Conservation (phyloP, 1,284 basidiomycete species). For the Papiliotrema flavescens region DNA sequence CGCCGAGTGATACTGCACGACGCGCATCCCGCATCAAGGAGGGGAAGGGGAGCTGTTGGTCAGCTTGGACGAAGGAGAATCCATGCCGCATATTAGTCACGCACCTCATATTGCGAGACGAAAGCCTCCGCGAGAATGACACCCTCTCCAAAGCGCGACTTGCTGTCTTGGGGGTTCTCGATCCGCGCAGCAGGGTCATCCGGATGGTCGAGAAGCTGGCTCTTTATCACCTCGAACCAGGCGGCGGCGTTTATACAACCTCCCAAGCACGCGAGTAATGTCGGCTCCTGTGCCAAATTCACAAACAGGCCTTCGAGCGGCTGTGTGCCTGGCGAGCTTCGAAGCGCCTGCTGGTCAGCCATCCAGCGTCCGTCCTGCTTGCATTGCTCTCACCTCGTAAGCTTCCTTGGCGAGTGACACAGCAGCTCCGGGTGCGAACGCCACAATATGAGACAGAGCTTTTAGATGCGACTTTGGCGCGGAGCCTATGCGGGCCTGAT, state of each 20-base stretch:
- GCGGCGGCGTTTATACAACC: conserved; percentile 16
- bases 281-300: conserved; percentile 27
- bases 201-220: conserved; percentile 23
- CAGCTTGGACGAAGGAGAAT: not conserved
- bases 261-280: conserved; percentile 22
- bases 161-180: conserved; percentile 44
- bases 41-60: conserved; percentile 24
- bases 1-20: conserved; percentile 30
- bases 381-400: conserved; percentile 15
- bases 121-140: conserved; percentile 42
- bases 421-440: conserved; percentile 25
- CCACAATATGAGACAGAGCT: conserved; percentile 26
- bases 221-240: conserved; percentile 20
- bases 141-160: conserved; percentile 46
- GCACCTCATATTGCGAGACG: conserved; percentile 35
- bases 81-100: not conserved
- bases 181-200: conserved; percentile 24
- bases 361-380: not conserved
- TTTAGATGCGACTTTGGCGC: conserved; percentile 26
- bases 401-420: conserved; percentile 27
- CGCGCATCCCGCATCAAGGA: conserved; percentile 32
- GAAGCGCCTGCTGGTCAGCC: conserved; percentile 16
- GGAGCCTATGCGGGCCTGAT: conserved; percentile 24
- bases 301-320: conserved; percentile 36
- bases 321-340: conserved; percentile 12